Percentiles rank a stretch among this genome's conserved stretches.
Evolutionary conservation across 2,329 filamentous ascomycete species (phyloP).

Genomic region (Teratosphaeria nubilosa): DNA sequence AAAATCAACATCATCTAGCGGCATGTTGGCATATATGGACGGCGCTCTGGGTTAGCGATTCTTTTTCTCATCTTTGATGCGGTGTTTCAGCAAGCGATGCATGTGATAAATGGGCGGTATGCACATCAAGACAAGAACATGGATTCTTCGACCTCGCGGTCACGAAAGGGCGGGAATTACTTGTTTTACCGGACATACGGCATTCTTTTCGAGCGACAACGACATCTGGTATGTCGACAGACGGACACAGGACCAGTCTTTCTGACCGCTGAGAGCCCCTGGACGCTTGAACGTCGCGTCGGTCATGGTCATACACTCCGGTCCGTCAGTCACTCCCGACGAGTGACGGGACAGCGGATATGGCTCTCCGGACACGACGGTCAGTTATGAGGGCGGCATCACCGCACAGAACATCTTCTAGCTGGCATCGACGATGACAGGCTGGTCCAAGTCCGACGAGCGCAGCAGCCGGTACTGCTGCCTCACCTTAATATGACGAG

Average conservation of each 20-base stretch:
- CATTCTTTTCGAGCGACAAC: neutral
- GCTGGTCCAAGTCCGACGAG: neutral
- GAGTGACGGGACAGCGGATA: slow-evolving; percentile 12
- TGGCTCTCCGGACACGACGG: slow-evolving; percentile 1
- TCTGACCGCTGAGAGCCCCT: neutral
- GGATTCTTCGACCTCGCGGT: slow-evolving; percentile 7
- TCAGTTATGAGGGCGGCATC: neutral
- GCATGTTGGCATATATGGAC: slow-evolving; percentile 36
- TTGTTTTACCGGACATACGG: neutral
- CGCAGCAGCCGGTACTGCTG: slow-evolving; percentile 3
- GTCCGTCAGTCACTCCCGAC: slow-evolving; percentile 4
- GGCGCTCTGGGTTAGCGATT: slow-evolving; percentile 36
- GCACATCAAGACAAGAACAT: slow-evolving; percentile 4
- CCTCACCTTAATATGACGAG: slow-evolving; percentile 9
- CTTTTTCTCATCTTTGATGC: slow-evolving; percentile 7
- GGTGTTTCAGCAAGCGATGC: slow-evolving; percentile 8
- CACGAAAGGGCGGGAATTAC: neutral
- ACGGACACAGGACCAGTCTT: neutral
- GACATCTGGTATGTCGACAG: slow-evolving; percentile 8
- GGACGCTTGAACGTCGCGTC: slow-evolving; percentile 1
- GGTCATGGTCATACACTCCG: slow-evolving; percentile 11
- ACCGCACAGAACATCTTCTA: neutral
- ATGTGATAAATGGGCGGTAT: slow-evolving; percentile 4
- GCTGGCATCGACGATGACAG: neutral
- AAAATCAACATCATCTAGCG: slow-evolving; percentile 16